Conservation (phyloP, 1,139 yeast genomes). For the Blastobotrys illinoisensis region DNA sequence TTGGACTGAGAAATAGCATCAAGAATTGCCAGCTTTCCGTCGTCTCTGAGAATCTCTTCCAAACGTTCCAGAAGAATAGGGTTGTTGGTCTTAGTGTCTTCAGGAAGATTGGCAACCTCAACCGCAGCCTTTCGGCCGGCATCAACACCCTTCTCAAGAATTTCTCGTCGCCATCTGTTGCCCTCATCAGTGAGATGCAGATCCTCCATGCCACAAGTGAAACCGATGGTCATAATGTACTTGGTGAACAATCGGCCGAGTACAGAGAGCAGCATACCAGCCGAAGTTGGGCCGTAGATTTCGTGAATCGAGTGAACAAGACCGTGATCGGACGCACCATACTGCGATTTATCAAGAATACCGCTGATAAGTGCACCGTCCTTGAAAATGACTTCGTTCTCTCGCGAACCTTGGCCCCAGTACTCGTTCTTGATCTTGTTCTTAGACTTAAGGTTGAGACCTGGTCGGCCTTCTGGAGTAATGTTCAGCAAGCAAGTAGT, state of each 20-base stretch:
- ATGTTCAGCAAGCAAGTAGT: conserved; percentile 81
- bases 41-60: conserved; percentile 94
- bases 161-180: conserved; percentile 79
- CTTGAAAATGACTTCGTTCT: conserved; percentile 78
- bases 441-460: conserved; percentile 73
- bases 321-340: conserved; percentile 97
- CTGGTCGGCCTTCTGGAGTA: conserved; percentile 83
- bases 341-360: conserved; percentile 94
- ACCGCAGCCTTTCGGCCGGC: conserved; percentile 89
- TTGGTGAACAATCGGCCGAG: conserved; percentile 92
- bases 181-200: conserved; percentile 88
- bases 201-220: conserved; percentile 99
- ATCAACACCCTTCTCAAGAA: conserved; percentile 68
- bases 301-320: conserved; percentile 94
- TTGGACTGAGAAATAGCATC: conserved; percentile 96
- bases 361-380: conserved; percentile 89
- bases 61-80: conserved; percentile 80
- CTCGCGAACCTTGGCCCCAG: conserved; percentile 83
- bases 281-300: conserved; percentile 85
- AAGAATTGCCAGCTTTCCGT: conserved; percentile 81
- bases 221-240: conserved; percentile 86
- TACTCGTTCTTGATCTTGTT: conserved; percentile 92
- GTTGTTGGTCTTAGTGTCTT: conserved; percentile 49
- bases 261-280: conserved; percentile 85
- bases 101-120: conserved; percentile 83